phyloP scores from a whole-genome alignment of 805 yeast species.

The Peterozyma toletana region DNA sequence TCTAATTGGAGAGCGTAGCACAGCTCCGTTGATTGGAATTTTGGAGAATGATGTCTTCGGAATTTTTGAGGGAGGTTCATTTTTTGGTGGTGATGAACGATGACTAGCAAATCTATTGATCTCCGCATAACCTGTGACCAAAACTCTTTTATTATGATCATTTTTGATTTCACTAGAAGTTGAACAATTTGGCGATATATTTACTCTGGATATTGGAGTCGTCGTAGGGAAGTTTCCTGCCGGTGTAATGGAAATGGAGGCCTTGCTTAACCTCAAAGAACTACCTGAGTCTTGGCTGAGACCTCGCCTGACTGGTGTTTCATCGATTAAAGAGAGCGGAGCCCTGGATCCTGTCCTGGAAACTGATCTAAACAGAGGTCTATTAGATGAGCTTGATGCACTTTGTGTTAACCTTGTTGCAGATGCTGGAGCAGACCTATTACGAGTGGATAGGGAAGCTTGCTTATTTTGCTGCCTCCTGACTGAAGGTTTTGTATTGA shows the following conservation, averaged over 20 bases:
- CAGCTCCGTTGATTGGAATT: no score
- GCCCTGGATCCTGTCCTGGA: not conserved
- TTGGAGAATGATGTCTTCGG: no score
- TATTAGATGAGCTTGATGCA: conserved; percentile 5
- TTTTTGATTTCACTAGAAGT: no score
- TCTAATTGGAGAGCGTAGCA: no score
- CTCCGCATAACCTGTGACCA: no score
- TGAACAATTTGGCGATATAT: no score
- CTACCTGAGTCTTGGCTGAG: not conserved
- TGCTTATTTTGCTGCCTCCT: conserved; percentile 15
- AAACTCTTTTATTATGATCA: no score
- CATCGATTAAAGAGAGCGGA: conserved; percentile 1
- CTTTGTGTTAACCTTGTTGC: not conserved
- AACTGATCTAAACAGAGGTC: conserved; percentile 1
- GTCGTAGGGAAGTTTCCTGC: no score
- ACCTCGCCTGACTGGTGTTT: conserved; percentile 9
- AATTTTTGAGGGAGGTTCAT: no score
- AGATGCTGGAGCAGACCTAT: conserved; percentile 5
- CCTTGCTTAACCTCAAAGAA: conserved; percentile 5
- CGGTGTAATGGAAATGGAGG: not conserved
- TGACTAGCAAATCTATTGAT: no score
- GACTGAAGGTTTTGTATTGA: conserved; percentile 13
- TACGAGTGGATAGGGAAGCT: not conserved
- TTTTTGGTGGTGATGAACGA: no score
- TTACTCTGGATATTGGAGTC: no score